Evolutionary conservation across 1,284 basidiomycete genomes (phyloP).

Genomic region (Papiliotrema fonsecae): DNA sequence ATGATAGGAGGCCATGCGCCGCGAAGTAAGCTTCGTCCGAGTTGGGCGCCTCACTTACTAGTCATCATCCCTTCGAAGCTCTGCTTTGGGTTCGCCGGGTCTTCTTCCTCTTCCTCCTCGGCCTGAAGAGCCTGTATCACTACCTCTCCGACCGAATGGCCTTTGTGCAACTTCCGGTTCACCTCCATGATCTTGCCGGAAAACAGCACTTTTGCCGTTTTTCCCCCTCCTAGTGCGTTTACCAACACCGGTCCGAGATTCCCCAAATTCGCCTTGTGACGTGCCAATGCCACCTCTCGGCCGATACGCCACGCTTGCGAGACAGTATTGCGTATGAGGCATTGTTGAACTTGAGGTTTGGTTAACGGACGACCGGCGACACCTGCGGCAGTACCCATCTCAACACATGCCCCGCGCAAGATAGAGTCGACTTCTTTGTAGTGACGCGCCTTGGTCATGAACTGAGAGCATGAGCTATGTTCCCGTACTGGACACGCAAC

Average conservation of each 20-base stretch:
- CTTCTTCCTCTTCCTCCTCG: slow-evolving; percentile 53
- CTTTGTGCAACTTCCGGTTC: slow-evolving; percentile 51
- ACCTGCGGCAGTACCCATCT: slow-evolving; percentile 36
- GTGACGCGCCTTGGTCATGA: slow-evolving; percentile 23
- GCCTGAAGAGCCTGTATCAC: slow-evolving; percentile 51
- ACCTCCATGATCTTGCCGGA: slow-evolving; percentile 57
- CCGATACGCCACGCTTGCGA: slow-evolving; percentile 58
- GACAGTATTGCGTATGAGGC: slow-evolving; percentile 49
- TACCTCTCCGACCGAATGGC: slow-evolving; percentile 55
- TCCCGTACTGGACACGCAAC: no score
- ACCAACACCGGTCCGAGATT: slow-evolving; percentile 47
- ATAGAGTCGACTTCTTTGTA: slow-evolving; percentile 21
- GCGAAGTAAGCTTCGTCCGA: no score
- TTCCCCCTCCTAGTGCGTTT: slow-evolving; percentile 52
- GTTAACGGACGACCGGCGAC: slow-evolving; percentile 19
- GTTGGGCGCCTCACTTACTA: slow-evolving; percentile 13
- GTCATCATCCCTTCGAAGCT: slow-evolving; percentile 18
- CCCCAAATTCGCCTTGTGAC: slow-evolving; percentile 46
- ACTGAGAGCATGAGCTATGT: slow-evolving; percentile 4
- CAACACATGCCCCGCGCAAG: slow-evolving; percentile 26
- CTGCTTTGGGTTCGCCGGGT: slow-evolving; percentile 17
- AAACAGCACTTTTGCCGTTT: slow-evolving; percentile 55
- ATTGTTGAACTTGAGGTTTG: slow-evolving; percentile 8
- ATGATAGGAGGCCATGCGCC: no score
- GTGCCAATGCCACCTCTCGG: slow-evolving; percentile 49